phyloP scores from a whole-genome alignment of 2,329 filamentous ascomycete species.

The Fusarium sp. region DNA sequence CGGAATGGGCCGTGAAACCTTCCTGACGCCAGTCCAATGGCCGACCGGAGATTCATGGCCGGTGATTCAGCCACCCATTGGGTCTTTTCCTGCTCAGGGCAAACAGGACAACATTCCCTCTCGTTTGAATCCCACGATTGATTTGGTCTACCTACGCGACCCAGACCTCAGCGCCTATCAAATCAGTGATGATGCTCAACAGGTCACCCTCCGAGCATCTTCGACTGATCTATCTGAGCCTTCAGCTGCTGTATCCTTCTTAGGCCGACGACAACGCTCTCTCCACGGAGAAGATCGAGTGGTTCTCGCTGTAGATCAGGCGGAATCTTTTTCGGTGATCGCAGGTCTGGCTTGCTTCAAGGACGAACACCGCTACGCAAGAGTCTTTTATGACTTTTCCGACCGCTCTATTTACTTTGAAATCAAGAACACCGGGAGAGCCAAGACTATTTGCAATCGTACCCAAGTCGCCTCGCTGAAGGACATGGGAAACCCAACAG shows the following conservation, averaged over 20 bases:
- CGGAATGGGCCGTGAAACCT: conserved; percentile 3
- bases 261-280: neutral
- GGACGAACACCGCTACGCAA: neutral
- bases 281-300: neutral
- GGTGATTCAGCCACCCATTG: neutral
- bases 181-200: neutral
- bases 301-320: neutral
- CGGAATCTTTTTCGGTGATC: neutral
- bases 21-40: conserved; percentile 8
- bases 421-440: neutral
- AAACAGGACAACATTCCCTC: neutral
- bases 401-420: neutral
- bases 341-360: neutral
- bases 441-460: neutral
- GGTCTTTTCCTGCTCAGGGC: neutral
- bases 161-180: neutral
- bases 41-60: neutral
- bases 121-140: neutral
- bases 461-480: neutral
- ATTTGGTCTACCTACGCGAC: neutral
- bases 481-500: neutral
- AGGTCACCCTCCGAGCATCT: neutral
- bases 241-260: neutral
- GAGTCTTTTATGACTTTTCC: neutral
- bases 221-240: neutral